Evolutionary conservation across 2,329 filamentous ascomycete species (phyloP).

Genomic region (Xylaria digitata): DNA sequence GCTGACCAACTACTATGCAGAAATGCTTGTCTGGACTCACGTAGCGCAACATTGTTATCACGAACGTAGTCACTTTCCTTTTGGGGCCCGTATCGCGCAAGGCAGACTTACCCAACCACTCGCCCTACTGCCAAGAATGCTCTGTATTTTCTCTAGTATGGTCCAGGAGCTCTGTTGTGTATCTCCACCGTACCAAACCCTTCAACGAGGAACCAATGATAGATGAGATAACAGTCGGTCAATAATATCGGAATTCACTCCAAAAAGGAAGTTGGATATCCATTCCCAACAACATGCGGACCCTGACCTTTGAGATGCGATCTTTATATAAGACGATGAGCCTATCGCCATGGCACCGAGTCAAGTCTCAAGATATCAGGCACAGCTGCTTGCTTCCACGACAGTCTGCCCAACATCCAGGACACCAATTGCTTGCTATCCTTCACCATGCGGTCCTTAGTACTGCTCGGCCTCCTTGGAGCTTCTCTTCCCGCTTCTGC

Average conservation of each 20-base stretch:
- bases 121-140: slow-evolving; percentile 14
- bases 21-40: slow-evolving; percentile 16
- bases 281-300: background rate
- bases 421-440: slow-evolving; percentile 33
- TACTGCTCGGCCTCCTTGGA: slow-evolving; percentile 51
- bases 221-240: slow-evolving; percentile 39
- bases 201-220: slow-evolving; percentile 11
- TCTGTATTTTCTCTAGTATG: slow-evolving; percentile 27
- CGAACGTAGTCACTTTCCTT: slow-evolving; percentile 46
- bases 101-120: slow-evolving; percentile 35
- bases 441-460: slow-evolving; percentile 48
- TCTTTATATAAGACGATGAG: slow-evolving; percentile 42
- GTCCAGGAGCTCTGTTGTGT: slow-evolving; percentile 27
- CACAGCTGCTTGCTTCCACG: slow-evolving; percentile 27
- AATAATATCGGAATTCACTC: slow-evolving; percentile 42
- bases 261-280: slow-evolving; percentile 48
- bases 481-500: slow-evolving; percentile 47
- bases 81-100: slow-evolving; percentile 40
- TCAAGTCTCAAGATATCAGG: slow-evolving; percentile 39
- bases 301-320: background rate
- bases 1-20: slow-evolving; percentile 31
- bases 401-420: slow-evolving; percentile 21
- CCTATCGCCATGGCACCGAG: slow-evolving; percentile 33
- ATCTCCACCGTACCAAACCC: slow-evolving; percentile 27
- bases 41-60: slow-evolving; percentile 40